Base-by-base conservation (phyloP, 208 protist species). In the Balamuthia mandrillaris region DNA sequence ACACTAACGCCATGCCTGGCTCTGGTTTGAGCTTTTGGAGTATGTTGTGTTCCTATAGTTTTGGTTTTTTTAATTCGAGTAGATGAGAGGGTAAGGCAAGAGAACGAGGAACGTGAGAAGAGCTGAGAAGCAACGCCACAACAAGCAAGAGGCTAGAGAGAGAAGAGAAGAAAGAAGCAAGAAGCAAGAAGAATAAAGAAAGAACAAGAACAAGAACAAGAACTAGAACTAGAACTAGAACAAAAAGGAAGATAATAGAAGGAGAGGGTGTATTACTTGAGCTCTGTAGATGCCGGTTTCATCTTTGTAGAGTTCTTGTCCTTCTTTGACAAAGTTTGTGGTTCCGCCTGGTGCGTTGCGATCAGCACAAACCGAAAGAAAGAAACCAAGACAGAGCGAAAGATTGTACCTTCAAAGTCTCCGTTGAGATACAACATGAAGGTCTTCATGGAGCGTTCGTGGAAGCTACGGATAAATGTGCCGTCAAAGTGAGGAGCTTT, bases 351-450 rank as follows among this genome's bases (percentile, higher is more conserved):
- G 65, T 5, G 12, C 6, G n/a, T n/a, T n/a, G n/a, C n/a, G 60
- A 45, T 68, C 3, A 3, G 29, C 4, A 31, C 10, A 27, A 63
- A 29, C 56, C 10, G 10, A 9, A 63, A 6, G 24, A 29, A 18
- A 12, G 18, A 6, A 18, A 63, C 24, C 6, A 12, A 7, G 10
- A 63, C n/a, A 63, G 33, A 18, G 10, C 14, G 10, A 18, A 63
- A 18, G 16, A 18, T 6, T 18, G 24, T 16, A 29, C 45, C 65
- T 44, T 75, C 65, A 52, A 75, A 75, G 65, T 75, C 65, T 1
- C 41, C 45, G 65, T 75, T 75, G 3, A 75, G 31, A 41, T 84
- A 84, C 35, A 84, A 31, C 78, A 84, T 84, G 78, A 84, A 84
- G 44, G 78, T 84, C 78, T 68, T 54, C 47, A 79, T 61, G 1